phyloP scores from a whole-genome alignment of 2,329 filamentous ascomycete species.

The Aspergillus hiratsukae region DNA sequence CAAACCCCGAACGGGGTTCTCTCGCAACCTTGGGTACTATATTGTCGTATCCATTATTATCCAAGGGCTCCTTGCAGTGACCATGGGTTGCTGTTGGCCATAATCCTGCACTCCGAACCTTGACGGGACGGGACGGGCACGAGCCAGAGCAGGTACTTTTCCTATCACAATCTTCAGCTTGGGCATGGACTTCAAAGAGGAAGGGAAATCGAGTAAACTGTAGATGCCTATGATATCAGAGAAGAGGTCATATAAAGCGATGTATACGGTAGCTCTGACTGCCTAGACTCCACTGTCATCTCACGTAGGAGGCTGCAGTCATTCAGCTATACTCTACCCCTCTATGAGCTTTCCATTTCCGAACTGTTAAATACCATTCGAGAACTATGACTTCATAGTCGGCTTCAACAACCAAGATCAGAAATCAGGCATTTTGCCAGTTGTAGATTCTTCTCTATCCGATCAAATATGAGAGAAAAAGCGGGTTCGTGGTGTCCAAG shows the following conservation, averaged over 20 bases:
- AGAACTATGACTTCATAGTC: neutral
- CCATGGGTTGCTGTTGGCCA: constrained; percentile 23
- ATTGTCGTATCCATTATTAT: neutral
- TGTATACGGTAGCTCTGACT: neutral
- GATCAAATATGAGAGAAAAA: neutral
- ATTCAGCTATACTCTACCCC: too few species aligned
- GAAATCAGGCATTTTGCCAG: neutral
- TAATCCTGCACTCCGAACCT: constrained; percentile 29
- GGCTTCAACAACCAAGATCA: neutral
- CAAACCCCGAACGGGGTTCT: neutral
- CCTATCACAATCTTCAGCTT: neutral
- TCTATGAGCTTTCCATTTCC: neutral
- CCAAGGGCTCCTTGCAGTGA: constrained; percentile 26
- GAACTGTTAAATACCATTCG: neutral
- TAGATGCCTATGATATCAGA: neutral
- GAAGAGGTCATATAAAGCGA: neutral
- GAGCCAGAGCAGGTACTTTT: neutral
- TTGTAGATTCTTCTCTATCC: neutral
- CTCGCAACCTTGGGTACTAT: neutral
- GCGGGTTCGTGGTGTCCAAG: neutral
- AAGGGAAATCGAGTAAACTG: neutral
- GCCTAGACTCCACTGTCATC: neutral
- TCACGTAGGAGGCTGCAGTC: neutral
- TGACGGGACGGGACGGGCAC: constrained; percentile 35
- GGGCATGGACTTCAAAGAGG: neutral